A percentile compares a stretch with the other conserved stretches of the same genome.
Evolutionary conservation across 2,329 filamentous ascomycete species (phyloP).

Genomic region (Thermothelomyces thermophilus): DNA sequence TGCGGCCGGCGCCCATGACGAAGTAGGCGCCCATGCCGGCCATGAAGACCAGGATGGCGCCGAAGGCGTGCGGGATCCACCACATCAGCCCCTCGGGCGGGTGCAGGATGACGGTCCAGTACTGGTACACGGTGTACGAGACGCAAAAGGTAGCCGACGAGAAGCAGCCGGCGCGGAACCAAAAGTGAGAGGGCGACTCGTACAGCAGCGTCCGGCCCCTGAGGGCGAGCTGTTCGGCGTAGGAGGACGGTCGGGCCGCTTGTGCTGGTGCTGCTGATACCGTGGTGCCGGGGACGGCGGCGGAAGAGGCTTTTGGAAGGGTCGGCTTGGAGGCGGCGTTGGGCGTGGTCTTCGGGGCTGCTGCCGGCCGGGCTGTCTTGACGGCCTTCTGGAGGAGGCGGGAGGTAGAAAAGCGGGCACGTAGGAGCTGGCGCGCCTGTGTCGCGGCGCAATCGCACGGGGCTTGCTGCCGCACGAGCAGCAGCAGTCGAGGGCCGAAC

Average conservation of each 20-base stretch:
- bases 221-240: conserved; percentile 49
- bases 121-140: conserved; percentile 44
- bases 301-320: conserved; percentile 4
- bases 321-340: conserved; percentile 1
- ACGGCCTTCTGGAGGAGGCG: conserved; percentile 7
- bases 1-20: conserved; percentile 48
- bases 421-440: conserved; percentile 8
- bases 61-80: conserved; percentile 54
- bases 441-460: conserved; percentile 9
- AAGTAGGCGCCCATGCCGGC: conserved; percentile 54
- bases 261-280: background rate
- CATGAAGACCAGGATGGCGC: conserved; percentile 53
- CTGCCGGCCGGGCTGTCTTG: background rate
- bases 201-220: conserved; percentile 56
- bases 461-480: conserved; percentile 15
- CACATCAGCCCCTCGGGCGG: conserved; percentile 44
- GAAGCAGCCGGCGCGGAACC: conserved; percentile 56
- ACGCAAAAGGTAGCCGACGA: conserved; percentile 48
- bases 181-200: conserved; percentile 56
- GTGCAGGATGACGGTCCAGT: conserved; percentile 42
- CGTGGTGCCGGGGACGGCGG: conserved; percentile 8
- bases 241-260: conserved; percentile 27
- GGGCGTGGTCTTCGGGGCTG: background rate
- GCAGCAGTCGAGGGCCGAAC: conserved; percentile 22
- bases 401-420: conserved; percentile 12